These are phyloP conservation scores for Melaleuca quinquenervia DNA, from an alignment of 345 rosid species.

Conservation along the genomic window DNA sequence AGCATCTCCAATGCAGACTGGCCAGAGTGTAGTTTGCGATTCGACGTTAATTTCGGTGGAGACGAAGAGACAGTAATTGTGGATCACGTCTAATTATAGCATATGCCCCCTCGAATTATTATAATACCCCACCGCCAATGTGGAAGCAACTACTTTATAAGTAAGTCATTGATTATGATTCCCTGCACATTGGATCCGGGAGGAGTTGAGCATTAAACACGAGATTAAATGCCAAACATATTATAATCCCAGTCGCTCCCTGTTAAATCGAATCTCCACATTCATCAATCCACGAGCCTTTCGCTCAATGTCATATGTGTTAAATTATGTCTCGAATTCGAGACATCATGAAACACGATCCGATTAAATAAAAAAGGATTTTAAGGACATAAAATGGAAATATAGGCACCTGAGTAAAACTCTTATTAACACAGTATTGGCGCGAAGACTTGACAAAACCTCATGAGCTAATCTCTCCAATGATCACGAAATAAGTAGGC, in stretches of 20 bases:
- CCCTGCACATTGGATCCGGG: not conserved
- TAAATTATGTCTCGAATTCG: no score
- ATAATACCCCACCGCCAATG: not conserved
- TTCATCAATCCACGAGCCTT: not conserved
- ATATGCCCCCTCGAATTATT: not conserved
- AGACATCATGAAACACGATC: no score
- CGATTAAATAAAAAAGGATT: no score
- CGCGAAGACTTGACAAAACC: not conserved
- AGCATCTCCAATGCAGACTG: not conserved
- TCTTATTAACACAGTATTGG: no score
- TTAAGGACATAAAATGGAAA: no score
- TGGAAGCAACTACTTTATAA: not conserved
- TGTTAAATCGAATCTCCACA: not conserved
- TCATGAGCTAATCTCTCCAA: not conserved
- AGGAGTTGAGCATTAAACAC: not conserved
- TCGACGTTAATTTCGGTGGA: not conserved
- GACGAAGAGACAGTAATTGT: not conserved
- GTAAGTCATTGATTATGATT: not conserved
- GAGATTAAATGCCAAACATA: not conserved
- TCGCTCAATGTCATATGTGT: no score
- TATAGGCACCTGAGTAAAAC: no score
- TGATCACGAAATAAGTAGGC: not conserved
- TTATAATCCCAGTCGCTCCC: not conserved
- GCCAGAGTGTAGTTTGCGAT: not conserved
- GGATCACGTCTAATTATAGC: not conserved